phyloP scores from a whole-genome alignment of 148 eudicot species.

The Fagopyrum homotropicum region DNA sequence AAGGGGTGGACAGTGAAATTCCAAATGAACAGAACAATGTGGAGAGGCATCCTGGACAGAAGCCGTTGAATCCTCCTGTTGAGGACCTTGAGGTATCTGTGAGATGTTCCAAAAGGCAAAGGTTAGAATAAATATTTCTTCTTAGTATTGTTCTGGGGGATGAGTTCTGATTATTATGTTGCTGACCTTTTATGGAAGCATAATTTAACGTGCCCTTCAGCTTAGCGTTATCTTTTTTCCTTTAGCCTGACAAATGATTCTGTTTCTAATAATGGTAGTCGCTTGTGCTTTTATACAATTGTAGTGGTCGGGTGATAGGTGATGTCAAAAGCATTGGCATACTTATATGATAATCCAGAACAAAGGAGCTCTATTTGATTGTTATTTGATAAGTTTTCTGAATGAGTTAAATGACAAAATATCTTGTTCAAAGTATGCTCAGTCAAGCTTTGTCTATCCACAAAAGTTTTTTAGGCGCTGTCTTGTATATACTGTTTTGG shows the following conservation, averaged over 20 bases:
- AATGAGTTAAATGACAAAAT: neutral
- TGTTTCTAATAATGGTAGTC: neutral
- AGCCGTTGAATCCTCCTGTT: slow-evolving; percentile 11
- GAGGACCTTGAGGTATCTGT: neutral
- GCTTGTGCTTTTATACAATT: neutral
- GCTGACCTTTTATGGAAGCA: neutral
- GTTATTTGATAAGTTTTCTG: neutral
- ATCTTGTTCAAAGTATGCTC: neutral
- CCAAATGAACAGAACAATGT: neutral
- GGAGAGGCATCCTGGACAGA: neutral
- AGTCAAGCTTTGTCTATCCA: neutral
- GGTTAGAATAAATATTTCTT: neutral
- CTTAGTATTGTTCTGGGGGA: neutral
- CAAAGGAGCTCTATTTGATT: neutral
- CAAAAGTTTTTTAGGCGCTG: neutral
- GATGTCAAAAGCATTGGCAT: neutral
- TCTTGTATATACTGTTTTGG: neutral
- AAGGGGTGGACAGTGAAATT: neutral
- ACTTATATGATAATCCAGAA: neutral
- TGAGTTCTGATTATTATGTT: slow-evolving; percentile 8
- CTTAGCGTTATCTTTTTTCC: neutral
- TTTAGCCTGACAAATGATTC: neutral
- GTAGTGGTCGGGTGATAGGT: neutral
- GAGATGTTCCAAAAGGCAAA: slow-evolving; percentile 3
- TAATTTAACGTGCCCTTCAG: neutral